Conservation (phyloP, 164 flowering plant genomes). For the Sedum album region DNA sequence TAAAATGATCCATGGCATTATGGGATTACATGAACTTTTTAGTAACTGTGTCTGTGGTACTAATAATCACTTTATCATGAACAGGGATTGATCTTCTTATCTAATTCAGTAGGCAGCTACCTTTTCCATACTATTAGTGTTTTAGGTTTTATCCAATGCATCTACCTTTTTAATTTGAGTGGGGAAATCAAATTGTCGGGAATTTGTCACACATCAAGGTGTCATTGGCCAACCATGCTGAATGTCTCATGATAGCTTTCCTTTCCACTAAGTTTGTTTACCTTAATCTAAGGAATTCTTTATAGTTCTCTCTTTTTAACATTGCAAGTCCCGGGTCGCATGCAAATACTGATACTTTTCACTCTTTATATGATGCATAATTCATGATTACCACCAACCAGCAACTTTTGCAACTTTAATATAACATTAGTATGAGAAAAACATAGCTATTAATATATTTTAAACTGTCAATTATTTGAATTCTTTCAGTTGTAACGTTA, state of each 20-base stretch:
- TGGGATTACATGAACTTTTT: too few relatives aligned
- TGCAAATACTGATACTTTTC: slow-evolving; percentile 16
- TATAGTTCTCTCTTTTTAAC: not conserved
- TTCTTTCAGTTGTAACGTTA: too few relatives aligned
- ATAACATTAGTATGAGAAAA: not conserved
- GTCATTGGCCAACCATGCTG: slow-evolving; percentile 30
- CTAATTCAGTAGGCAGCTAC: not conserved
- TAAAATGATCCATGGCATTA: too few relatives aligned
- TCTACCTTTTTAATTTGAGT: slow-evolving; percentile 8
- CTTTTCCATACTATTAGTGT: not conserved
- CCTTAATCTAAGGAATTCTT: slow-evolving; percentile 23
- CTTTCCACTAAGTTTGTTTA: slow-evolving; percentile 22
- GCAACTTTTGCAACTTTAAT: not conserved
- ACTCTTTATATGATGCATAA: not conserved
- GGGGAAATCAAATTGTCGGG: slow-evolving; percentile 4
- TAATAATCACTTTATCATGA: not conserved
- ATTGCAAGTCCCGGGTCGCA: slow-evolving; percentile 4
- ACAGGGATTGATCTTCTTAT: not conserved
- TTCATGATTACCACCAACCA: not conserved
- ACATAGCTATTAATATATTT: not conserved
- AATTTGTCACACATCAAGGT: slow-evolving; percentile 14
- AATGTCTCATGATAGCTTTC: slow-evolving; percentile 25
- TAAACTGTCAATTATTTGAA: not conserved
- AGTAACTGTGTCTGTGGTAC: too few relatives aligned
- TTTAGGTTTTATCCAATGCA: slow-evolving; percentile 18